Percentiles rank a stretch among this genome's conserved stretches.
phyloP scores from a whole-genome alignment of 441 rosid species.

The Euphorbia schlechtendalii region DNA sequence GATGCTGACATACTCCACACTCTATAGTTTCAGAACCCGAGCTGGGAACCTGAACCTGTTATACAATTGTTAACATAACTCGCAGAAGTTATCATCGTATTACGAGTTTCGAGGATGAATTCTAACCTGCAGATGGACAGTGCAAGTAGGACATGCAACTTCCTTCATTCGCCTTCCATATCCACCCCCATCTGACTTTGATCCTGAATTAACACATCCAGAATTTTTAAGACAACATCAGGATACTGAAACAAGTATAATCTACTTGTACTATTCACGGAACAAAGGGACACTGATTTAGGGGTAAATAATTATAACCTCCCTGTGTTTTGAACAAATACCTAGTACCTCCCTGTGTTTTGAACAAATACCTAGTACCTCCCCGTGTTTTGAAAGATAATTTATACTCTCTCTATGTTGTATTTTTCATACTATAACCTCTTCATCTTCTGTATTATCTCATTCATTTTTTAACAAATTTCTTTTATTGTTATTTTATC shows the following conservation, averaged over 20 bases:
- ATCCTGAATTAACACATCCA: conserved; percentile 41
- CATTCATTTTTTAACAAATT: too few species aligned
- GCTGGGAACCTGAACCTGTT: conserved; percentile 96
- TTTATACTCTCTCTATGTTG: too few species aligned
- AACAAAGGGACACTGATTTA: too few species aligned
- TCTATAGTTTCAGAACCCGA: conserved; percentile 97
- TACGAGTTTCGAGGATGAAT: conserved; percentile 13
- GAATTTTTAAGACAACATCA: too few species aligned
- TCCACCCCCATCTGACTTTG: conserved; percentile 45
- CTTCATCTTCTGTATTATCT: too few species aligned
- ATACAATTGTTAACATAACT: background rate
- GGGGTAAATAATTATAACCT: too few species aligned
- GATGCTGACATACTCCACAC: conserved; percentile 97
- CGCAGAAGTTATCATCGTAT: background rate
- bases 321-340: too few species aligned
- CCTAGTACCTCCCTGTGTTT: too few species aligned
- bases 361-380: too few species aligned
- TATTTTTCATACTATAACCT: too few species aligned
- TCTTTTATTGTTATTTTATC: too few species aligned
- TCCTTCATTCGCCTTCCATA: conserved; percentile 83
- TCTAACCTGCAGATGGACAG: conserved; percentile 90
- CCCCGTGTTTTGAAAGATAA: too few species aligned
- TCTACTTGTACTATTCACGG: background rate
- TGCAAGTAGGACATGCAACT: conserved; percentile 96
- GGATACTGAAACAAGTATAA: background rate